These are phyloP conservation scores for Malassezia globosa DNA, from an alignment of 1,284 basidiomycete genomes.

Conservation along the genomic window DNA sequence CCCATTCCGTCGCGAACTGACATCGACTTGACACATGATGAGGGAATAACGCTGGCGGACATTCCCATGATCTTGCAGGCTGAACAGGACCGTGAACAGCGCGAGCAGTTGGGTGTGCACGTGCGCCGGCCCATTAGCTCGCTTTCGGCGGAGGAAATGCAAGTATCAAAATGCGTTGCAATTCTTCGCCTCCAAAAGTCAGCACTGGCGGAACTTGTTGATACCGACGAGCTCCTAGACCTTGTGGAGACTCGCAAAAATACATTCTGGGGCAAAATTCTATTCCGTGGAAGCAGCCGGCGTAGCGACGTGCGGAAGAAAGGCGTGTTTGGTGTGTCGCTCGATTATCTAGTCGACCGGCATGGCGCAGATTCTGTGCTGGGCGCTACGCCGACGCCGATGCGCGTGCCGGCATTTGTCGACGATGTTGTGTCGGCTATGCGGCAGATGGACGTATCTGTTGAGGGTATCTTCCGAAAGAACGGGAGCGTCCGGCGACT, in stretches of 20 bases:
- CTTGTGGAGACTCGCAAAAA: conserved; percentile 84
- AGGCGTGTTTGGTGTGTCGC: conserved; percentile 76
- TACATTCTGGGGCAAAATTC: conserved; percentile 80
- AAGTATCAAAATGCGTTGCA: conserved; percentile 84
- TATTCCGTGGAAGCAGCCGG: conserved; percentile 72
- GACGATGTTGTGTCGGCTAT: conserved; percentile 96
- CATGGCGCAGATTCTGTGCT: conserved; percentile 87
- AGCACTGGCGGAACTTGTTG: conserved; percentile 59
- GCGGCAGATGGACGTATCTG: conserved; percentile 98
- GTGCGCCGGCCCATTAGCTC: conserved; percentile 57
- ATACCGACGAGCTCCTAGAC: conserved; percentile 84
- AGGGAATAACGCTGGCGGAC: conserved; percentile 87
- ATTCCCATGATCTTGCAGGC: conserved; percentile 84
- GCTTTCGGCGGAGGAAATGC: conserved; percentile 69
- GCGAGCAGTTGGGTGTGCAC: background rate
- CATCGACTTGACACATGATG: conserved; percentile 52
- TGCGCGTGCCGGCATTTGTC: conserved; percentile 89
- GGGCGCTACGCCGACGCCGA: conserved; percentile 70
- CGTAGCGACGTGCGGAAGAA: conserved; percentile 56
- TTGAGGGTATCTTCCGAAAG: conserved; percentile 97
- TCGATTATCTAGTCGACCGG: conserved; percentile 86
- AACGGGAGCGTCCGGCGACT: conserved; percentile 92
- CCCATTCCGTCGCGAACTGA: conserved; percentile 8
- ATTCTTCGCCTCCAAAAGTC: conserved; percentile 65
- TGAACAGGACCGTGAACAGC: conserved; percentile 72